A percentile compares a stretch with the other conserved stretches of the same genome.
Evolutionary conservation across 2,329 filamentous ascomycete genomes (phyloP).

Genomic region (Colletotrichum costaricense): DNA sequence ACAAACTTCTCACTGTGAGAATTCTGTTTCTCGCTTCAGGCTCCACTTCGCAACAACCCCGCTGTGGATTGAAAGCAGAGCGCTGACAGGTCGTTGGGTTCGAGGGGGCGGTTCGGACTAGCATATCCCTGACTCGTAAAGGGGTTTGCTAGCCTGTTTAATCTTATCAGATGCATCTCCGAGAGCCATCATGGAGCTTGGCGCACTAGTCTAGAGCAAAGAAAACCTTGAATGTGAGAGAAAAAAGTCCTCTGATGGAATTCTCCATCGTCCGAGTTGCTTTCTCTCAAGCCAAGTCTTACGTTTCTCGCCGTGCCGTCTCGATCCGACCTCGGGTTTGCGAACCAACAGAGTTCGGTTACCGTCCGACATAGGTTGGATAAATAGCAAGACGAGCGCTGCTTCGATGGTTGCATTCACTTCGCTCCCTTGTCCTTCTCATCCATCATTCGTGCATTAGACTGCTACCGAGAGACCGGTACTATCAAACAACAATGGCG

Average conservation of each 20-base stretch:
- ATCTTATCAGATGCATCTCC: conserved; percentile 35
- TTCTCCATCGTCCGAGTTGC: conserved; percentile 1
- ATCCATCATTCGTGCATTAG: background rate
- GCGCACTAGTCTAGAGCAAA: conserved; percentile 4
- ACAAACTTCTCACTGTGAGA: background rate
- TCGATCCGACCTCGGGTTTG: conserved; percentile 12
- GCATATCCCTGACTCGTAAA: conserved; percentile 24
- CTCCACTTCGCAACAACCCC: conserved; percentile 27
- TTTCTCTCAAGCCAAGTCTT: background rate
- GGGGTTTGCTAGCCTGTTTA: conserved; percentile 1
- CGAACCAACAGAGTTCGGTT: background rate
- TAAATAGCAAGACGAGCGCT: background rate
- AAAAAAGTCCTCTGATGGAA: conserved; percentile 3
- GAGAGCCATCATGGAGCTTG: conserved; percentile 14
- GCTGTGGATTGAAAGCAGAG: conserved; percentile 15
- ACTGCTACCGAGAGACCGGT: background rate
- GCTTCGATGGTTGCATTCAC: background rate
- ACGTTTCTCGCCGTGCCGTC: conserved; percentile 3
- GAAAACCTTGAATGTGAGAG: conserved; percentile 7
- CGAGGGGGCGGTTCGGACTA: background rate
- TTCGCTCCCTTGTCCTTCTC: background rate
- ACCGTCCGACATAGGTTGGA: background rate
- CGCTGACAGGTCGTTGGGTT: background rate
- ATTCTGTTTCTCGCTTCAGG: background rate
- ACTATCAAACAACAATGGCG: background rate